Conservation (phyloP, 805 yeast species). For the Sungouiozyma ichnusensis region DNA sequence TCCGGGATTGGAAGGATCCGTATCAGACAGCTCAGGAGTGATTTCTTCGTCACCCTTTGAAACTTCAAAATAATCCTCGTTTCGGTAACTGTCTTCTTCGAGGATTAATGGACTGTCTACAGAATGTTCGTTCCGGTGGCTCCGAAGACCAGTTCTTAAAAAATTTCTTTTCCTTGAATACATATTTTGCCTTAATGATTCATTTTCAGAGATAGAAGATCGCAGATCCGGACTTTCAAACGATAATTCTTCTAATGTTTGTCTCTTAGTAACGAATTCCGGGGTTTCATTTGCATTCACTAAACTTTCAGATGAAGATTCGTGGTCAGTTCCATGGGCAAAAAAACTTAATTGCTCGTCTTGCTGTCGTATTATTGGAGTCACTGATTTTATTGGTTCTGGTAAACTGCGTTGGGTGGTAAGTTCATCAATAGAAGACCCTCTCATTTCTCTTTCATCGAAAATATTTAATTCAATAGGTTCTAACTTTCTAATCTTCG, state of each 20-base stretch:
- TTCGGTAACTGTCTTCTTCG: too few species aligned
- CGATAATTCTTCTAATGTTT: background rate
- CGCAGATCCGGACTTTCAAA: background rate
- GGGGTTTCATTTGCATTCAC: background rate
- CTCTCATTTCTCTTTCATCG: slow-evolving; percentile 3
- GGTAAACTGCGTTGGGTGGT: too few species aligned
- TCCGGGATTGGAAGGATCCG: background rate
- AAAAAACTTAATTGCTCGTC: background rate
- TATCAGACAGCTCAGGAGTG: background rate
- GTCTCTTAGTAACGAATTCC: background rate
- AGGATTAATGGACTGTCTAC: too few species aligned
- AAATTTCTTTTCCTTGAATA: slow-evolving; percentile 5
- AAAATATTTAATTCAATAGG: slow-evolving; percentile 7
- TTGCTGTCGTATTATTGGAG: too few species aligned
- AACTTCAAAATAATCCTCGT: too few species aligned
- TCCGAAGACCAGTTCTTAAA: background rate
- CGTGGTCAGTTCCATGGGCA: background rate
- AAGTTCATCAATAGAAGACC: too few species aligned
- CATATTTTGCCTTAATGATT: background rate
- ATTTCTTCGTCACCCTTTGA: slow-evolving; percentile 7
- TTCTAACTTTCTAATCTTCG: slow-evolving; percentile 12
- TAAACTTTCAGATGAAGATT: background rate
- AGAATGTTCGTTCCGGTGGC: too few species aligned
- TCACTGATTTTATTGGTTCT: too few species aligned
- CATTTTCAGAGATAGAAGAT: background rate